Conservation (phyloP, 768 basidiomycete genomes). For the Amanita pseudoporphyria region DNA sequence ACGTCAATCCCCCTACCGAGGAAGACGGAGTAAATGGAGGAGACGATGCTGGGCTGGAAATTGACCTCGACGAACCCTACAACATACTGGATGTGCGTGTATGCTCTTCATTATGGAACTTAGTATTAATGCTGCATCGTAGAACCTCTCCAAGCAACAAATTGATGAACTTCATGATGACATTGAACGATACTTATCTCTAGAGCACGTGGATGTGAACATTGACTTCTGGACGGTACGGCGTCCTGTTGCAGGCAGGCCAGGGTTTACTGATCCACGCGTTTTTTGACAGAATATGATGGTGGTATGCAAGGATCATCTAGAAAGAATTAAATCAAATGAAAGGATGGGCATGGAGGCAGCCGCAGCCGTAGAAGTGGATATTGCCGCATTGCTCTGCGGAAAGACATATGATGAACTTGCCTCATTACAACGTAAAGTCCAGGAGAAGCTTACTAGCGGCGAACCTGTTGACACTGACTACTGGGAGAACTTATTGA, state of each 20-base stretch:
- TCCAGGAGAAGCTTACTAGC: conserved; percentile 81
- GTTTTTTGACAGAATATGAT: conserved; percentile 75
- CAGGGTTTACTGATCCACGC: background rate
- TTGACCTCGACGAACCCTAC: conserved; percentile 97
- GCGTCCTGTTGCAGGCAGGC: conserved; percentile 3
- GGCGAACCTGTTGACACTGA: conserved; percentile 95
- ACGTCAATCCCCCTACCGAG: conserved; percentile 63
- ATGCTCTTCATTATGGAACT: background rate
- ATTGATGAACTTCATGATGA: conserved; percentile 91
- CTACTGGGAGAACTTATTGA: conserved; percentile 92
- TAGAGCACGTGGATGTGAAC: conserved; percentile 79
- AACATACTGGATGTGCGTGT: conserved; percentile 84
- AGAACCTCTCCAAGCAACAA: conserved; percentile 84
- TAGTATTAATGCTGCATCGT: conserved; percentile 10
- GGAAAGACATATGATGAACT: conserved; percentile 87
- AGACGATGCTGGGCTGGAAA: conserved; percentile 88
- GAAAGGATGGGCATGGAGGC: conserved; percentile 59
- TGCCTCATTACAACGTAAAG: conserved; percentile 68
- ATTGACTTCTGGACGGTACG: conserved; percentile 96
- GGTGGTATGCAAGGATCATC: conserved; percentile 86
- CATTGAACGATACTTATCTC: conserved; percentile 81
- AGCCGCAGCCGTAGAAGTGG: conserved; percentile 74
- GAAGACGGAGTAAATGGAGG: conserved; percentile 54
- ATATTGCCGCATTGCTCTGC: conserved; percentile 70
- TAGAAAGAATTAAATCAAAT: conserved; percentile 64